Conservation (phyloP, 495 filamentous ascomycete genomes). For the Tuber indicum region DNA sequence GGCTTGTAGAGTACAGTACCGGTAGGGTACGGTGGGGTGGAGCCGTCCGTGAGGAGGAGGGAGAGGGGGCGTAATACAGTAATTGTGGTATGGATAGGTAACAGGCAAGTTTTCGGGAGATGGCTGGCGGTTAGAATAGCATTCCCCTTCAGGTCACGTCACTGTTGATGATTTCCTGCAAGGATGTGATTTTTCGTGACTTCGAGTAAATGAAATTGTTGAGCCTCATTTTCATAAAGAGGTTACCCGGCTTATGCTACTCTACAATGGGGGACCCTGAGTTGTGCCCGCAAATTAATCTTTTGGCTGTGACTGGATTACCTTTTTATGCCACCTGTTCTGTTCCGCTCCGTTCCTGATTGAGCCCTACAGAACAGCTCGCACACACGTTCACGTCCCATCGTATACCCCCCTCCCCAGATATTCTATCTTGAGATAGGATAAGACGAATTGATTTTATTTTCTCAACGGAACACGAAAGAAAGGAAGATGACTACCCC, state of each 20-base stretch:
- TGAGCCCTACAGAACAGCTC: not conserved
- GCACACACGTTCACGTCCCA: not conserved
- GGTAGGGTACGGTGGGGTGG: not conserved
- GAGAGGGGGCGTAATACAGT: not conserved
- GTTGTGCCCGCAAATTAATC: not conserved
- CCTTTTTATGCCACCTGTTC: conserved; percentile 2
- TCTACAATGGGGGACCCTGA: not conserved
- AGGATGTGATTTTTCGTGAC: conserved; percentile 1
- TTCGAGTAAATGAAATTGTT: not conserved
- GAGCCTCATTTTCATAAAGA: not conserved
- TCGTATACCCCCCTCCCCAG: not conserved
- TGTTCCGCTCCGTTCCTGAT: not conserved
- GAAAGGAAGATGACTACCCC: not conserved
- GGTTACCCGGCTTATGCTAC: not conserved
- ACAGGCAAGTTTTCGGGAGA: not conserved
- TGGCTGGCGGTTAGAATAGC: not conserved
- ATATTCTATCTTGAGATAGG: not conserved
- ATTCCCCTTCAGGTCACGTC: not conserved
- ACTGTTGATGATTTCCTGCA: not conserved
- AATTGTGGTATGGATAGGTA: not conserved
- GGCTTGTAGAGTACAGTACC: not conserved
- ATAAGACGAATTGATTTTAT: not conserved
- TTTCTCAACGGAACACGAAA: not conserved
- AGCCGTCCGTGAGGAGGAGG: not conserved
- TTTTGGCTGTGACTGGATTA: not conserved